phyloP scores from a whole-genome alignment of 2,329 filamentous ascomycete genomes.

The Ophiostoma sp. region DNA sequence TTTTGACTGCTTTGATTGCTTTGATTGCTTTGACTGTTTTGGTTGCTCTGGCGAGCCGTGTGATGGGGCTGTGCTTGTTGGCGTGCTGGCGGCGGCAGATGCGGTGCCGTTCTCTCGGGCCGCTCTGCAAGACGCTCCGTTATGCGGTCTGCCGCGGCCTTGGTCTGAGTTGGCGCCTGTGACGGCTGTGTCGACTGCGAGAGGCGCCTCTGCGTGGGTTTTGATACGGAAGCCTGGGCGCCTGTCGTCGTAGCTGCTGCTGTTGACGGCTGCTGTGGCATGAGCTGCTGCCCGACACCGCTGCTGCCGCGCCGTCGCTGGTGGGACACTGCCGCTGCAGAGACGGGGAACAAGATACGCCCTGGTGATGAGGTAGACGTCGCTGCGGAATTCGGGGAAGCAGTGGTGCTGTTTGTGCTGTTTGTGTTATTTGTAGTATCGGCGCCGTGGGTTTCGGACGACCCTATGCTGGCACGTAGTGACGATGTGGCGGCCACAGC shows the following conservation, averaged over 20 bases:
- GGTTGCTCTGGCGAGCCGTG: neutral
- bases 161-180: neutral
- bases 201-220: neutral
- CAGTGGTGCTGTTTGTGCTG: neutral
- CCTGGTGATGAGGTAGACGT: neutral
- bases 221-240: neutral
- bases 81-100: neutral
- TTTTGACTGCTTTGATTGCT: neutral
- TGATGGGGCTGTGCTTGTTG: neutral
- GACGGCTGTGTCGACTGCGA: neutral
- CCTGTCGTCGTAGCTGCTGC: neutral
- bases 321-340: neutral
- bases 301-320: conserved; percentile 6
- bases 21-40: neutral
- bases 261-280: neutral
- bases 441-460: neutral
- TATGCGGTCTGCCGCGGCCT: neutral
- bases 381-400: neutral
- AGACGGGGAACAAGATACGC: neutral
- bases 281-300: neutral
- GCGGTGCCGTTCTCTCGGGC: neutral
- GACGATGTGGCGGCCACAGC: conserved; percentile 2
- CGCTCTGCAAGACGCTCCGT: neutral
- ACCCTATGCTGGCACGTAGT: neutral
- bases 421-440: neutral